Base-by-base conservation (phyloP, 371 early-diverging fungal genomes). In the Mortierella sp. region DNA sequence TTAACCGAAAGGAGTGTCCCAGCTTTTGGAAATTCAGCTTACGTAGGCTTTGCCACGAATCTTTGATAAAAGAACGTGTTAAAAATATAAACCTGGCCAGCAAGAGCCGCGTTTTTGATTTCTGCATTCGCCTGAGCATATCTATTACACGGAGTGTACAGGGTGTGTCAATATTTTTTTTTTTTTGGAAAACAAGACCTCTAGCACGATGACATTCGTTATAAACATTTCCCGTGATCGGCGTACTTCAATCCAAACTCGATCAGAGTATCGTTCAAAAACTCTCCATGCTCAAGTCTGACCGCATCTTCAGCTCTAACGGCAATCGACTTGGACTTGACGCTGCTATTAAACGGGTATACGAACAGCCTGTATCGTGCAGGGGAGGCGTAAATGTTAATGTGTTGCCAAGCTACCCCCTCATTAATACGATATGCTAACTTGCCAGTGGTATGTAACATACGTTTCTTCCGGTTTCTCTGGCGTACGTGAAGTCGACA, bases 221-320 rank as follows among this genome's bases (percentile, higher is more conserved):
- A 26, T 20, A 20, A n/a, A 4, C 3, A 49, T 20, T 20, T 49
- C 6, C n/a, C 16, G n/a, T 1, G 14, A 65, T 11, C 22, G 24
- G 5, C 18, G 35, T 75, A 90, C 88, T 81, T 85, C 32, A 91
- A 66, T 20, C 83, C 88, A 71, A 91, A 89, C 67, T 91, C 90
- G 58, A 91, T 90, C 10, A 91, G 62, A 8, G 86, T 86, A 72
- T 91, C 92, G 69, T 90, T 90, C 52, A 91, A 66, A 67, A 89
- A 91, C 66, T 88, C 88, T 22, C 87, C 89, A 18, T 85, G 84
- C 0, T 85, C 64, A 52, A 91, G 79, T 35, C 91, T 71, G 5
- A 72, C 60, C 16, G 77, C 62, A 69, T 91, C 92, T 35, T 88
- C 86, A 1, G 69, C 74, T 6, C 75, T 77, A 16, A 90, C 75